These are phyloP conservation scores for Craterostigma plantagineum DNA, from an alignment of 257 asterid species.

Conservation along the genomic window DNA sequence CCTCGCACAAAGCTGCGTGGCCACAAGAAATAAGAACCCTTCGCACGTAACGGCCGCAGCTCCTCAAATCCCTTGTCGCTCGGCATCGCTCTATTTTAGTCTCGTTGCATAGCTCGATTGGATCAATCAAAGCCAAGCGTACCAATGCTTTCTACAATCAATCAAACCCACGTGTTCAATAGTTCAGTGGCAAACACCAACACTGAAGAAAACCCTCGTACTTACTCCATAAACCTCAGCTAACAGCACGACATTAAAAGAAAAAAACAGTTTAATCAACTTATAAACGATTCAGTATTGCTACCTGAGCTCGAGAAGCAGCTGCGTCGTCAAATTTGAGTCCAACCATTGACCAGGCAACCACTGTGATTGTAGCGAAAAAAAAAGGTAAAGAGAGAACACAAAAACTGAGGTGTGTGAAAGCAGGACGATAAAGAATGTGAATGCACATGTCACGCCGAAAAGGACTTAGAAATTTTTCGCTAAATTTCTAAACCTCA, in stretches of 20 bases:
- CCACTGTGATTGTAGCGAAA: too few species aligned
- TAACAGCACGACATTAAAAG: too few species aligned
- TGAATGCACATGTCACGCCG: too few species aligned
- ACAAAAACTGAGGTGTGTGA: too few species aligned
- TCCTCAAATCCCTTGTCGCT: conserved; percentile 88
- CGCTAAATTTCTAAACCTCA: too few species aligned
- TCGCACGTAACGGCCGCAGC: conserved; percentile 72
- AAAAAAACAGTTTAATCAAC: too few species aligned
- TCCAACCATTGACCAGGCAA: conserved; percentile 19
- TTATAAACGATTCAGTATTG: neutral
- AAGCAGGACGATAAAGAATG: too few species aligned
- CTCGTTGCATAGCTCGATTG: conserved; percentile 67
- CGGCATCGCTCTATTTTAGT: conserved; percentile 90
- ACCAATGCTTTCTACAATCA: conserved; percentile 57
- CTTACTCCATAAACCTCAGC: neutral
- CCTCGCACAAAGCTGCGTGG: conserved; percentile 93
- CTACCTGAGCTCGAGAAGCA: conserved; percentile 29
- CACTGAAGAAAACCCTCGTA: neutral
- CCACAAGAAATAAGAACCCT: conserved; percentile 57
- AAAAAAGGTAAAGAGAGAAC: too few species aligned
- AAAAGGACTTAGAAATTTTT: too few species aligned
- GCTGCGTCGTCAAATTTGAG: conserved; percentile 22
- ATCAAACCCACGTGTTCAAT: too few species aligned
- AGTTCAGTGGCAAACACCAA: neutral
- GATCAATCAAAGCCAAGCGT: conserved; percentile 72